Conservation (phyloP, 352 stramenopile genomes). For the Globisporangium orthogonon region DNA sequence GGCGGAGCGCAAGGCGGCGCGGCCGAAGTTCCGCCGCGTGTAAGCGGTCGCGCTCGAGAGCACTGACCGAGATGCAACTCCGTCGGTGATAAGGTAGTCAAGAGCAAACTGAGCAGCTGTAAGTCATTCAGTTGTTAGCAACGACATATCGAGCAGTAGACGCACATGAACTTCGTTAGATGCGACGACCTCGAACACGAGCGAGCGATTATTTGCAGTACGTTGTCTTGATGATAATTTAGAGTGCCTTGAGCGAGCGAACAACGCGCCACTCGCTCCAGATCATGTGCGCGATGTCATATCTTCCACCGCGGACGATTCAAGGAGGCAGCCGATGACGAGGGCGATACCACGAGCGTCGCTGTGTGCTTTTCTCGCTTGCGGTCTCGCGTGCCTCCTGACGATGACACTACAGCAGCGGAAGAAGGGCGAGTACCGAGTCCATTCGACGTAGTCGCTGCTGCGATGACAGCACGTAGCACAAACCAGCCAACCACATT, state of each 20-base stretch:
- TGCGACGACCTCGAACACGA: neutral
- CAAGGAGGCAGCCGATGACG: neutral
- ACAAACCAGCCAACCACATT: neutral
- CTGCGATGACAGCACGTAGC: neutral
- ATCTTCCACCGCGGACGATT: constrained; percentile 17
- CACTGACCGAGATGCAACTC: no score
- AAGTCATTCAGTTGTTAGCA: no score
- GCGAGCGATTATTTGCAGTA: no score
- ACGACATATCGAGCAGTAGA: neutral
- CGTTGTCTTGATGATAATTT: neutral
- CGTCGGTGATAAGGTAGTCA: no score
- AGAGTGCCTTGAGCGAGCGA: neutral
- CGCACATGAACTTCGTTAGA: neutral
- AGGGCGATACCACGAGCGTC: neutral
- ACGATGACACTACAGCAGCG: neutral
- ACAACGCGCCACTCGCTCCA: neutral
- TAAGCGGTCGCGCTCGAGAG: constrained; percentile 12
- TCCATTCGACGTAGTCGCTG: neutral
- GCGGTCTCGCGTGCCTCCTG: neutral
- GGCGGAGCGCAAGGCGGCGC: constrained; percentile 51
- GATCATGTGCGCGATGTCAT: neutral
- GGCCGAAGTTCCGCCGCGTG: constrained; percentile 44
- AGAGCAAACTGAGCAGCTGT: no score
- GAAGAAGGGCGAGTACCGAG: neutral
- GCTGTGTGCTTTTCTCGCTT: constrained; percentile 3